phyloP scores from a whole-genome alignment of 257 asterid species.

The Jasminum sambac region DNA sequence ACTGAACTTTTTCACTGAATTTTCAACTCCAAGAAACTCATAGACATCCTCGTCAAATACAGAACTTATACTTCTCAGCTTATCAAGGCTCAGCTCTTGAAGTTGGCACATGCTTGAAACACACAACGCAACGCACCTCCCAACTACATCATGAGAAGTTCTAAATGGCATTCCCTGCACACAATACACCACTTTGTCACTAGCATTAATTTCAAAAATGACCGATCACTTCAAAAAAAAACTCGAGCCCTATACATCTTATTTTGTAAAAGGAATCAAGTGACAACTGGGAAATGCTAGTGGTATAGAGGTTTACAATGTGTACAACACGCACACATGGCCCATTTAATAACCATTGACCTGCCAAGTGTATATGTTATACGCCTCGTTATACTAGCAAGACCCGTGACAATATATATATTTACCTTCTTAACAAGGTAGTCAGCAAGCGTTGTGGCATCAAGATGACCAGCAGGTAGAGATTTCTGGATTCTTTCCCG shows the following conservation, averaged over 20 bases:
- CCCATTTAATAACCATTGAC: too few relatives aligned
- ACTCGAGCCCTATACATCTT: too few relatives aligned
- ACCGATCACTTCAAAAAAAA: too few relatives aligned
- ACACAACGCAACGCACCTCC: conserved; percentile 82
- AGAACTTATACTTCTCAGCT: conserved; percentile 59
- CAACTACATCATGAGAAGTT: conserved; percentile 91
- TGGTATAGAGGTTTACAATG: too few relatives aligned
- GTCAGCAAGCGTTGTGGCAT: conserved; percentile 96
- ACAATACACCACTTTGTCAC: conserved; percentile 17
- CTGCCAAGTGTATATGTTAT: too few relatives aligned
- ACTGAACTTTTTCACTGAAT: conserved; percentile 75
- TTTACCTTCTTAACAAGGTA: conserved; percentile 96
- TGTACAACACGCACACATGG: too few relatives aligned
- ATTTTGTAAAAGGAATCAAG: too few relatives aligned
- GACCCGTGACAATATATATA: too few relatives aligned
- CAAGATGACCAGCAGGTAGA: conserved; percentile 97
- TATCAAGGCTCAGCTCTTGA: conserved; percentile 60
- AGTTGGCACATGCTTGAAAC: conserved; percentile 66
- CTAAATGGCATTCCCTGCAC: conserved; percentile 88
- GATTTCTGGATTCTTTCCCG: conserved; percentile 62
- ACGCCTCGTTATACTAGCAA: too few relatives aligned
- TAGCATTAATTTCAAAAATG: conserved; percentile 4
- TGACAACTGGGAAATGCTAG: too few relatives aligned
- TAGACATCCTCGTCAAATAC: conserved; percentile 72
- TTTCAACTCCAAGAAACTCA: conserved; percentile 81